Percentiles rank a stretch among this genome's conserved stretches.
These are phyloP conservation scores for Funneliformis caledonium DNA, from an alignment of 371 early-diverging fungal genomes.

Conservation along the genomic window DNA sequence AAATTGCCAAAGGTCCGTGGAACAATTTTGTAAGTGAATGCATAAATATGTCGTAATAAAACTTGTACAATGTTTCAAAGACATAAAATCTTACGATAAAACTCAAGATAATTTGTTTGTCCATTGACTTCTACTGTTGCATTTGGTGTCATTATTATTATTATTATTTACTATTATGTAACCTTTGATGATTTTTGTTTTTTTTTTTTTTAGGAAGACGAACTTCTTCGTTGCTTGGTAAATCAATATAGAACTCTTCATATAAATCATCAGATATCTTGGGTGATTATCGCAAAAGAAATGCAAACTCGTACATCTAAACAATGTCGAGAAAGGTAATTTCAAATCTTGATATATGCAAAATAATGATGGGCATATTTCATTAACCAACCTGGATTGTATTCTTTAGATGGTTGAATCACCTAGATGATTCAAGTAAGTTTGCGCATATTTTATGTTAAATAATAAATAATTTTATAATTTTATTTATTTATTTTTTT, in stretches of 20 bases:
- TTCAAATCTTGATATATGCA: background rate
- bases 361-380: background rate
- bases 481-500: no score
- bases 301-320: background rate
- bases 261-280: background rate
- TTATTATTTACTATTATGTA: background rate
- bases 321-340: slow-evolving; percentile 15
- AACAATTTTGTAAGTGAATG: background rate
- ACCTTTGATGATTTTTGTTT: background rate
- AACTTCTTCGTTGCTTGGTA: background rate
- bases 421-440: background rate
- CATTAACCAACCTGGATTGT: background rate
- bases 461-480: no score
- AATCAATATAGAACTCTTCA: background rate
- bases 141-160: background rate
- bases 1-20: background rate
- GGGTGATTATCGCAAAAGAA: background rate
- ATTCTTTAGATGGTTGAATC: background rate
- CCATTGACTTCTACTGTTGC: background rate
- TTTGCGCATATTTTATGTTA: background rate
- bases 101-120: background rate
- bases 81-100: background rate
- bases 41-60: no score
- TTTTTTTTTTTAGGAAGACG: background rate
- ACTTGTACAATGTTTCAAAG: background rate